Evolutionary conservation across 257 asterid species (phyloP), one percentile per base, ranked within the genome.

Genomic region (Jacaranda mimosifolia): DNA sequence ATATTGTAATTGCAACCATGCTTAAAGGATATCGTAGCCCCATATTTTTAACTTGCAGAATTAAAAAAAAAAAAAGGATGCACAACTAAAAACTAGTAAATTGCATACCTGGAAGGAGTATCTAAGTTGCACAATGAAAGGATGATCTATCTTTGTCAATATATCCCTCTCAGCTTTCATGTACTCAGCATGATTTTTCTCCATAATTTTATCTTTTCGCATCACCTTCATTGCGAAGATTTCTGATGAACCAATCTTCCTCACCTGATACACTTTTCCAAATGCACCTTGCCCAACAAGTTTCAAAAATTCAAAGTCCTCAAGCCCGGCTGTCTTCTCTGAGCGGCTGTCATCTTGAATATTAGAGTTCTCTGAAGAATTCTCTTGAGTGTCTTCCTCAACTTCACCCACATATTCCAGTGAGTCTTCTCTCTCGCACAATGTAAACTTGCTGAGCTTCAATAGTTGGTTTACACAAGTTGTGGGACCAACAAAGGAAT

Each of bases 271-370:
- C 53, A 92, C 97, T 86, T 92, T 92, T 3, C 91, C 97, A 59
- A 92, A 92, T 19, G 96, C 96, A 67, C 97, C 97, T 80, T 87
- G 93, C 62, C 96, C 97, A 13, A 92, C 96, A 68, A 92, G 90
- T 72, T 92, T 92, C 80, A 92, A 80, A 63, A 88, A 39, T 78
- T 92, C 94, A 53, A 92, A 92, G 80, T 92, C 92, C 51, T 87
- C 88, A 80, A 92, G 89, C 76, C 91, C 89, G n/a, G 83, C 86
- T 43, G 84, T 77, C 80, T 86, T 73, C 62, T 56, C 74, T 51
- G 60, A 70, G 68, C 48, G 42, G 36, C 69, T 78, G 32, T 77
- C 78, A 59, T 67, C 78, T 55, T 67, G 68, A 43, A 55, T 59
- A 46, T 9, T 43, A 39, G 73, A 68, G 64, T 81, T 74, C 79